Conservation (phyloP, 2,329 filamentous ascomycete species). For the Trichoderma polysporum region DNA sequence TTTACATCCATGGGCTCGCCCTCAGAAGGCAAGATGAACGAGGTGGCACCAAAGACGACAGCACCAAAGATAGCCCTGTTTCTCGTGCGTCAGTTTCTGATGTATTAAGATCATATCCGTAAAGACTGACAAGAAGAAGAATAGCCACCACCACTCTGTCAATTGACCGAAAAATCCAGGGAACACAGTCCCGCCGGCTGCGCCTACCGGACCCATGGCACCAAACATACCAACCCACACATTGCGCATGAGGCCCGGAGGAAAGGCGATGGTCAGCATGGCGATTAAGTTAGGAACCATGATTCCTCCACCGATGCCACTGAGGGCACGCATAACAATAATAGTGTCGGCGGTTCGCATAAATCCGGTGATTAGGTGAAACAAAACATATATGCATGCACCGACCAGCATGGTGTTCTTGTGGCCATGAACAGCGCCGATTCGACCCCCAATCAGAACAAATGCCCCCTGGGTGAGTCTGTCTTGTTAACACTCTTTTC, state of each 20-base stretch:
- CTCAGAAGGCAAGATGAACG: slow-evolving; percentile 17
- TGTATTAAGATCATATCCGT: accelerated
- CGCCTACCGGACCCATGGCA: slow-evolving; percentile 47
- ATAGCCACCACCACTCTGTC: slow-evolving; percentile 17
- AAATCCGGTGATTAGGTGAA: slow-evolving; percentile 46
- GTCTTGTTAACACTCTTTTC: not conserved
- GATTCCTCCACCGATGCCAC: slow-evolving; percentile 48
- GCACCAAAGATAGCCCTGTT: not conserved
- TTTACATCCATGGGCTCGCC: slow-evolving; percentile 28
- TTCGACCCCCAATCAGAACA: slow-evolving; percentile 51
- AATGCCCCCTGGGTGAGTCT: slow-evolving; percentile 53
- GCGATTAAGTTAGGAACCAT: slow-evolving; percentile 55
- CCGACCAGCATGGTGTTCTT: slow-evolving; percentile 47
- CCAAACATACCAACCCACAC: slow-evolving; percentile 48
- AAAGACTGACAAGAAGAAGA: slow-evolving; percentile 15
- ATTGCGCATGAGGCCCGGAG: slow-evolving; percentile 47
- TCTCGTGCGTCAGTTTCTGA: not conserved
- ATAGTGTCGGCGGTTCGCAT: slow-evolving; percentile 44
- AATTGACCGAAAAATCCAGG: slow-evolving; percentile 32
- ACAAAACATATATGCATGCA: slow-evolving; percentile 42
- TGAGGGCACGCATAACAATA: slow-evolving; percentile 44
- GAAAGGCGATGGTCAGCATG: slow-evolving; percentile 47
- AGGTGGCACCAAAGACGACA: not conserved
- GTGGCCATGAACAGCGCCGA: slow-evolving; percentile 55
- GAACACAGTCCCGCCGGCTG: slow-evolving; percentile 42